Base-by-base conservation (phyloP, 2,329 filamentous ascomycete genomes). In the Fusarium brachygibbosum region DNA sequence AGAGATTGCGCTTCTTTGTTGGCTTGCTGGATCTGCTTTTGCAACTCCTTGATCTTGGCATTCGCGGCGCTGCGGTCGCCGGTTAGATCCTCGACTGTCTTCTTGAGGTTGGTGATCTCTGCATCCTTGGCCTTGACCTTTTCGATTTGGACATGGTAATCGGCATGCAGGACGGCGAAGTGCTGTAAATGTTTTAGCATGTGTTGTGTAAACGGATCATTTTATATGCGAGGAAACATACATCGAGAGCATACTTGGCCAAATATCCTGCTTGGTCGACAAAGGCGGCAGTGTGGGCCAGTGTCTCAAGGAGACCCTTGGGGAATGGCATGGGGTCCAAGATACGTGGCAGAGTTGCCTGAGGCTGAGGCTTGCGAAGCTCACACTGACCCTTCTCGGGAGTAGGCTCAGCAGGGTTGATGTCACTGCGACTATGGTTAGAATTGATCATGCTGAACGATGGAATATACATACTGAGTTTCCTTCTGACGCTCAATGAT, bases 181-280 rank as follows among this genome's bases (percentile, higher is more conserved):
- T 37, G 59, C 59, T 63, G 4, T 14, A 2, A 2, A 2, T 1
- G 1, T 6, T 11, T 53, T 6, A 59, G 37, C 5, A n/a, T 13
- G 1, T 4, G 1, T 6, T 17, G 0, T 1, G 8, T 16, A 9
- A 3, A 3, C 23, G 6, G 23, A 25, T 8, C 37, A 40, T 11
- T 5, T 5, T 9, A 11, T 4, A 17, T 7, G 19, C 0, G 0
- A 2, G 2, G 4, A 0, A 16, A 37, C 49, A 0, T 69, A 68
- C 68, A 5, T 64, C 63, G 0, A 62, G 37, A 4, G 68, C 68
- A 34, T 72, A 68, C 21, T 68, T 69, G 32, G 68, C 69, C 0
- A 69, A 48, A n/a, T 72, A 71, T 0, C 69, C 69, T 9, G 68
- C 68, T 31, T 72, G 65, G 9, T 72, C 69, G 1, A 63, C 50